phyloP scores from a whole-genome alignment of 2,329 filamentous ascomycete species.

The Epichloe elymi region DNA sequence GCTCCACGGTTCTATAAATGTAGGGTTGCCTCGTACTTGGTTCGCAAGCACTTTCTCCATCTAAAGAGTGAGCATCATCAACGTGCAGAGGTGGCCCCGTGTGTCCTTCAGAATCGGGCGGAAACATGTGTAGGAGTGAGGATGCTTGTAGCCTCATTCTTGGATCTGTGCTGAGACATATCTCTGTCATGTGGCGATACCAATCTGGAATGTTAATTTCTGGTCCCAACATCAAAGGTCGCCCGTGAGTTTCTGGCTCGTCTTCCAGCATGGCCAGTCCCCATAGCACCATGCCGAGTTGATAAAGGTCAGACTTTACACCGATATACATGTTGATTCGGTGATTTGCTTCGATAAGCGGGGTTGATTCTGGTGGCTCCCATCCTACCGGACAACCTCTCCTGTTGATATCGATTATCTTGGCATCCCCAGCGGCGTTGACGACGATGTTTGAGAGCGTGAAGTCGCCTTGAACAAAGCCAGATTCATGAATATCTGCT shows the following conservation, averaged over 20 bases:
- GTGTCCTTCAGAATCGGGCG: slow-evolving; percentile 19
- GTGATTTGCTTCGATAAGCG: slow-evolving; percentile 76
- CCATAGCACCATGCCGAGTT: slow-evolving; percentile 96
- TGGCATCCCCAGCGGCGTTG: slow-evolving; percentile 69
- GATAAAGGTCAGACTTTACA: slow-evolving; percentile 91
- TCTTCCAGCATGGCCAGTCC: slow-evolving; percentile 77
- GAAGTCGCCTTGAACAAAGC: slow-evolving; percentile 95
- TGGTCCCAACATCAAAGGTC: slow-evolving; percentile 50
- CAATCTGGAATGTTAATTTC: slow-evolving; percentile 60
- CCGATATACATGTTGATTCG: slow-evolving; percentile 95
- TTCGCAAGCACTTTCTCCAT: slow-evolving; percentile 26
- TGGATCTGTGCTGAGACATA: slow-evolving; percentile 65
- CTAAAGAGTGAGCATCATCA: slow-evolving; percentile 26
- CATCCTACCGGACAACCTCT: slow-evolving; percentile 94
- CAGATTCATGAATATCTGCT: slow-evolving; percentile 85
- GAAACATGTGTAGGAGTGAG: slow-evolving; percentile 57
- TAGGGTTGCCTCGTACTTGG: slow-evolving; percentile 19
- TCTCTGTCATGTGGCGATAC: slow-evolving; percentile 62
- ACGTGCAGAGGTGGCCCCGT: slow-evolving; percentile 22
- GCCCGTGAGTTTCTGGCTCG: slow-evolving; percentile 68
- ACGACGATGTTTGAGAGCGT: slow-evolving; percentile 96
- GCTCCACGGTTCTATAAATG: slow-evolving; percentile 26
- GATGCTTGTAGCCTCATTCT: slow-evolving; percentile 60
- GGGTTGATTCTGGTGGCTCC: slow-evolving; percentile 86
- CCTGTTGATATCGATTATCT: slow-evolving; percentile 97